These are phyloP conservation scores for Lachancea meyersii DNA, from an alignment of 805 yeast genomes.

Conservation along the genomic window DNA sequence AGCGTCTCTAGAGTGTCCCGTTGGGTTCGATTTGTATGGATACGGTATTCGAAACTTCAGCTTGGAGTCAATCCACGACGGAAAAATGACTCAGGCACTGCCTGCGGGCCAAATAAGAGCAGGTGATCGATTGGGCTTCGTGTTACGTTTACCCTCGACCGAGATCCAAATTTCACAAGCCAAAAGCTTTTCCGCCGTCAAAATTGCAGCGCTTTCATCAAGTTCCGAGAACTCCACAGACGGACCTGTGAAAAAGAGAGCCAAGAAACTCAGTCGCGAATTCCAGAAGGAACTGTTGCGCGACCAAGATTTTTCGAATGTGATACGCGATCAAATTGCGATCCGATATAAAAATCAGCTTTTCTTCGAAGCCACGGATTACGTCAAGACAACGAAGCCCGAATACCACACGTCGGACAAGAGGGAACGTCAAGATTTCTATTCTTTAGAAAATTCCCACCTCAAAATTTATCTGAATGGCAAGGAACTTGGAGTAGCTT, in stretches of 20 bases:
- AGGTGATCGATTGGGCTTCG: constrained; percentile 81
- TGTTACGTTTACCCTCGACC: constrained; percentile 60
- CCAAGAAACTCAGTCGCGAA: constrained; percentile 15
- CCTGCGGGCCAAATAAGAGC: constrained; percentile 42
- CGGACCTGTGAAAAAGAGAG: constrained; percentile 8
- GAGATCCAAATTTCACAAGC: constrained; percentile 41
- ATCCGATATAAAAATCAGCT: constrained; percentile 71
- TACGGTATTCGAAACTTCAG: constrained; percentile 79
- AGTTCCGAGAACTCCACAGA: constrained; percentile 5
- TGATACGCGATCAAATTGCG: constrained; percentile 79
- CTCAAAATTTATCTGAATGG: constrained; percentile 79
- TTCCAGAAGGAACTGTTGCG: constrained; percentile 29
- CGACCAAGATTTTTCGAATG: constrained; percentile 35
- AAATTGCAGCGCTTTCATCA: constrained; percentile 23
- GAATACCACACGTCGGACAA: constrained; percentile 30
- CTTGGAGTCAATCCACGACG: constrained; percentile 65
- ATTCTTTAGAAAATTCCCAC: constrained; percentile 41
- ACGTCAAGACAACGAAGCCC: constrained; percentile 31
- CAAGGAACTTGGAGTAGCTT: constrained; percentile 52
- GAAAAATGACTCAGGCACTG: constrained; percentile 40
- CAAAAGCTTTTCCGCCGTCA: constrained; percentile 32
- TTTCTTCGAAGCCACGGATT: constrained; percentile 79
- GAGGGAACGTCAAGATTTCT: constrained; percentile 37
- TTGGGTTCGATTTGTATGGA: constrained; percentile 91
- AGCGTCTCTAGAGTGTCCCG: constrained; percentile 88